phyloP scores from a whole-genome alignment of 2,329 filamentous ascomycete species.

The Diplodia mutila region DNA sequence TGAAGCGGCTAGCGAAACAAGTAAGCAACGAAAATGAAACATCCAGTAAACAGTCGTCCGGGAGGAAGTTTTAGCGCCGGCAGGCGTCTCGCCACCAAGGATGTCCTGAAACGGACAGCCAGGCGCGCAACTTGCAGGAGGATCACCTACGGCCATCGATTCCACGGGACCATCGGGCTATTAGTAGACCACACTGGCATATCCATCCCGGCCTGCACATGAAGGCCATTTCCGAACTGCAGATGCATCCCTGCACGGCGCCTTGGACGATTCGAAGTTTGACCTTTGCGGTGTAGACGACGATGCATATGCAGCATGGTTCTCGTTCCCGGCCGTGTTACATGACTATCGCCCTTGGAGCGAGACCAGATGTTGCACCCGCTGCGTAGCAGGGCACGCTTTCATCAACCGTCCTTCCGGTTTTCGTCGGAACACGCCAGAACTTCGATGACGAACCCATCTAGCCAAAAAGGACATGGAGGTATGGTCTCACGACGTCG shows the following conservation, averaged over 20 bases:
- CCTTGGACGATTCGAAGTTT: background rate
- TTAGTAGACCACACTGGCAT: background rate
- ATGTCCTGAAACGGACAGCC: background rate
- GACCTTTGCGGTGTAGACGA: background rate
- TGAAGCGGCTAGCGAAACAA: slow-evolving; percentile 16
- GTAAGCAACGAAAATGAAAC: slow-evolving; percentile 5
- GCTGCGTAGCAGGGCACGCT: background rate
- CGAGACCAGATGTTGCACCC: background rate
- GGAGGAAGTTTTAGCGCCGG: background rate
- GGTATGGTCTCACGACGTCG: background rate
- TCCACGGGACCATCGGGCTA: background rate
- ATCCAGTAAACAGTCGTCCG: background rate
- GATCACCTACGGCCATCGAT: too few relatives aligned
- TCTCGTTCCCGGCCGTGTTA: background rate
- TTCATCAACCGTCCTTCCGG: background rate
- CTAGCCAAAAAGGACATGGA: background rate
- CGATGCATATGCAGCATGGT: slow-evolving; percentile 4
- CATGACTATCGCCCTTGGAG: background rate
- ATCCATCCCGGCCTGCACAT: background rate
- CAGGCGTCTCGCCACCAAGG: background rate
- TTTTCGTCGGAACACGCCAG: background rate
- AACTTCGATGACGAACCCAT: background rate
- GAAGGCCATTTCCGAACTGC: background rate
- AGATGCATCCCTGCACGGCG: background rate
- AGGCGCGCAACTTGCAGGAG: background rate